Evolutionary conservation across 2,329 filamentous ascomycete genomes (phyloP).

Genomic region (Pezicula radicicola): DNA sequence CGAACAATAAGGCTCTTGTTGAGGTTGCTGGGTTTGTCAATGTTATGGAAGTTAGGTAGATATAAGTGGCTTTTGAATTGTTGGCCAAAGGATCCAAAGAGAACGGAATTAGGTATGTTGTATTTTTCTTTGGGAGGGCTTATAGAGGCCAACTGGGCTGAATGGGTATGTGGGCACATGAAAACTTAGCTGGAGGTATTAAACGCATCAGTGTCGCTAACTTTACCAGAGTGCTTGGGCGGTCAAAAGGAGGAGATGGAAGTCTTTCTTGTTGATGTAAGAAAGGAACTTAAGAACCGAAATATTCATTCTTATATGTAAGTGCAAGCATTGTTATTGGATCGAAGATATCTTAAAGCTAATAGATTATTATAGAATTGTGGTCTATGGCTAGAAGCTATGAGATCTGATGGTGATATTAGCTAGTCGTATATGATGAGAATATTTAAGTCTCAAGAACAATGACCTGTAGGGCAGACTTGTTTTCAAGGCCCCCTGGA

Average conservation of each 20-base stretch:
- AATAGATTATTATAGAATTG: not conserved
- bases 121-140: not conserved
- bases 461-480: too few relatives aligned
- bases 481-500: too few relatives aligned
- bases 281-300: slow-evolving; percentile 10
- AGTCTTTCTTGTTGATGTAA: slow-evolving; percentile 6
- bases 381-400: not conserved
- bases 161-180: slow-evolving; percentile 13
- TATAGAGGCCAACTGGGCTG: not conserved
- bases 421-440: too few relatives aligned
- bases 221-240: slow-evolving; percentile 14
- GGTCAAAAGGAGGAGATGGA: slow-evolving; percentile 13
- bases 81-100: slow-evolving; percentile 45
- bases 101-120: slow-evolving; percentile 13
- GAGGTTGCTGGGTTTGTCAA: slow-evolving; percentile 19
- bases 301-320: slow-evolving; percentile 12
- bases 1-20: slow-evolving; percentile 10
- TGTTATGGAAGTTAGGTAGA: slow-evolving; percentile 37
- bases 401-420: not conserved
- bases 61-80: slow-evolving; percentile 45
- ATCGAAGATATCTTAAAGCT: not conserved
- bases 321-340: slow-evolving; percentile 5
- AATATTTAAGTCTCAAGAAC: too few relatives aligned
- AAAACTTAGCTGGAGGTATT: slow-evolving; percentile 13
- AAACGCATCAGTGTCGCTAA: slow-evolving; percentile 16